phyloP scores from a whole-genome alignment of 2,329 filamentous ascomycete genomes.

The Colletotrichum sp. region DNA sequence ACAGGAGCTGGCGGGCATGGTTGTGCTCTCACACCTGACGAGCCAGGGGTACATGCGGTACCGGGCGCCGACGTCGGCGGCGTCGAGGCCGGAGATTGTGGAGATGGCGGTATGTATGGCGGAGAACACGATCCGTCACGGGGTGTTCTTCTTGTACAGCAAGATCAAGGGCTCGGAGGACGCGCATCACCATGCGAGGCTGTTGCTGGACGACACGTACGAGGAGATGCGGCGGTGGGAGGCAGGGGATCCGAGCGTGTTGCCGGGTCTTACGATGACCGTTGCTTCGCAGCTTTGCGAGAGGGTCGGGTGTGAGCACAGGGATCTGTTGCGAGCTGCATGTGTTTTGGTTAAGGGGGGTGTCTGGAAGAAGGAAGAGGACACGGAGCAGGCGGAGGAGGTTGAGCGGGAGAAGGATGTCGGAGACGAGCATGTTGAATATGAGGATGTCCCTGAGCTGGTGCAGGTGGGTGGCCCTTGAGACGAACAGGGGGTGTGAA shows the following conservation, averaged over 20 bases:
- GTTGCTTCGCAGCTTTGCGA: neutral
- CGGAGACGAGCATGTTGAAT: neutral
- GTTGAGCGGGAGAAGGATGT: neutral
- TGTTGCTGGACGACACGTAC: conserved; percentile 15
- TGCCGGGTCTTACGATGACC: conserved; percentile 21
- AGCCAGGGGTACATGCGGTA: conserved; percentile 16
- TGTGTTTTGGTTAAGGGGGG: conserved; percentile 9
- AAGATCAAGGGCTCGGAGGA: conserved; percentile 3
- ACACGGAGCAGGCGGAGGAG: neutral
- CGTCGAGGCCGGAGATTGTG: neutral
- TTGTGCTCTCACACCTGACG: conserved; percentile 7
- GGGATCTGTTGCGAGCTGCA: neutral
- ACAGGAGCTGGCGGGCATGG: conserved; percentile 12
- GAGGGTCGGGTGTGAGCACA: conserved; percentile 5
- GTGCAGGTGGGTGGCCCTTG: neutral
- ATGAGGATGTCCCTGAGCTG: neutral
- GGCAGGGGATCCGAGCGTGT: conserved; percentile 6
- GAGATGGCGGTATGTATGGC: conserved; percentile 20
- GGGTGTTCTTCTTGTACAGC: conserved; percentile 17
- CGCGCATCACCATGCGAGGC: conserved; percentile 1
- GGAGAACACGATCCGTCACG: conserved; percentile 20
- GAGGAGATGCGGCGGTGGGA: conserved; percentile 21
- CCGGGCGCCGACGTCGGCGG: neutral
- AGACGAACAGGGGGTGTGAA: neutral
- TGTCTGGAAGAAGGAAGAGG: neutral